phyloP scores from a whole-genome alignment of 2,329 filamentous ascomycete species.

The Colletotrichum sp. region DNA sequence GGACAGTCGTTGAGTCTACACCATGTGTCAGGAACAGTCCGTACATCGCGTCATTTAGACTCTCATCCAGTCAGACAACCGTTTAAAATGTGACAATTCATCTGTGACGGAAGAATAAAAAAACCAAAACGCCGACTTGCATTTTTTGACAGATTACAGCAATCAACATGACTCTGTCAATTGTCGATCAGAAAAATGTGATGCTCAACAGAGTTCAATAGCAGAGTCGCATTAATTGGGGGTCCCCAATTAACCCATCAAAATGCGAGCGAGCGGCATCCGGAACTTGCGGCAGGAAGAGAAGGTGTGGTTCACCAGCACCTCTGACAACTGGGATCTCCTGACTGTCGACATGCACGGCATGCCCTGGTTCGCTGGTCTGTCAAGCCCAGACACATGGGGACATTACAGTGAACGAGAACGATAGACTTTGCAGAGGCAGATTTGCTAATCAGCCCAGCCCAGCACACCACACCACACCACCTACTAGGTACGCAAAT shows the following conservation, averaged over 20 bases:
- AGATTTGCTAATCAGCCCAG: background rate
- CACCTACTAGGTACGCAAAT: no score
- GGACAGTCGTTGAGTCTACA: background rate
- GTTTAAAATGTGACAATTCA: background rate
- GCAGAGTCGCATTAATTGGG: background rate
- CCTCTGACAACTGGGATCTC: background rate
- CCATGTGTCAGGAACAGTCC: background rate
- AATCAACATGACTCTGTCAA: background rate
- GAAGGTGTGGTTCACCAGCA: background rate
- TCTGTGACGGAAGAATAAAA: rapidly evolving
- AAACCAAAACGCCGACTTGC: background rate
- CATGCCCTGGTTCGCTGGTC: background rate
- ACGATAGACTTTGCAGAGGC: background rate
- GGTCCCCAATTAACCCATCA: background rate
- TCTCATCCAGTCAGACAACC: background rate
- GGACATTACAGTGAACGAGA: no score
- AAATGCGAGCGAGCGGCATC: background rate
- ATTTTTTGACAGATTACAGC: background rate
- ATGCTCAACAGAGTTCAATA: background rate
- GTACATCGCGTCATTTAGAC: background rate
- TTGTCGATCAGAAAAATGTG: background rate
- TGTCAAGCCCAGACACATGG: background rate
- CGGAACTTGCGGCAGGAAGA: background rate
- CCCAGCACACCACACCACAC: background rate
- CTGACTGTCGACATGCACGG: background rate